A percentile compares a stretch with the other conserved stretches of the same genome.
phyloP scores from a whole-genome alignment of 1,284 basidiomycete species.

The Lignosus rhinocerotis region DNA sequence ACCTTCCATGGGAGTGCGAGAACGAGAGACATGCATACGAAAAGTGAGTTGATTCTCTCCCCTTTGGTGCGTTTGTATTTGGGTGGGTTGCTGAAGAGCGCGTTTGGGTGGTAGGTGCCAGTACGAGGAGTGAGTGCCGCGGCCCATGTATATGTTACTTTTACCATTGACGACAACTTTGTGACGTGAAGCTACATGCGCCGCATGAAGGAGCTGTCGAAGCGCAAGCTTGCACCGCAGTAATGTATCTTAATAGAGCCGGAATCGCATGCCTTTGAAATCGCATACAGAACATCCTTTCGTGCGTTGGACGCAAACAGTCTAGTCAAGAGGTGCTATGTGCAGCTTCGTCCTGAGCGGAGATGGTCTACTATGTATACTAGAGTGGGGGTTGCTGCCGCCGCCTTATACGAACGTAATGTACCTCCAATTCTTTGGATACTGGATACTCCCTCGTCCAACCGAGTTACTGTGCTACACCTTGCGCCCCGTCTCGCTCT shows the following conservation, averaged over 20 bases:
- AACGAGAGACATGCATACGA: slow-evolving; percentile 77
- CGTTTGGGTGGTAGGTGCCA: slow-evolving; percentile 62
- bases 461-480: slow-evolving; percentile 17
- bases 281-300: not conserved
- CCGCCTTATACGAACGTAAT: not conserved
- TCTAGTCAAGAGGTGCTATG: no score
- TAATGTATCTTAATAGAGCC: slow-evolving; percentile 14
- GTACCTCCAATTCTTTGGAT: not conserved
- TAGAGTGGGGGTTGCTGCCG: not conserved
- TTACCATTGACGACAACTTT: not conserved
- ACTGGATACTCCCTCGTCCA: not conserved
- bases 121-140: slow-evolving; percentile 79
- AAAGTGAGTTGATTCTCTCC: slow-evolving; percentile 54
- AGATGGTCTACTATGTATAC: not conserved
- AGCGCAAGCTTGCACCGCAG: slow-evolving; percentile 63
- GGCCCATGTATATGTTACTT: not conserved
- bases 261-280: slow-evolving; percentile 3
- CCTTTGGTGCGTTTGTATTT: not conserved
- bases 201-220: slow-evolving; percentile 79
- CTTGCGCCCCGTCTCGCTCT: slow-evolving; percentile 40
- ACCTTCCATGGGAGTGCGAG: slow-evolving; percentile 84
- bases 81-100: slow-evolving; percentile 2
- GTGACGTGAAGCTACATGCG: slow-evolving; percentile 67
- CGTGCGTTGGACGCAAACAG: not conserved
- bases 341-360: not conserved